Base-by-base conservation (phyloP, 2,329 filamentous ascomycete genomes). In the Aspergillus piperis region DNA sequence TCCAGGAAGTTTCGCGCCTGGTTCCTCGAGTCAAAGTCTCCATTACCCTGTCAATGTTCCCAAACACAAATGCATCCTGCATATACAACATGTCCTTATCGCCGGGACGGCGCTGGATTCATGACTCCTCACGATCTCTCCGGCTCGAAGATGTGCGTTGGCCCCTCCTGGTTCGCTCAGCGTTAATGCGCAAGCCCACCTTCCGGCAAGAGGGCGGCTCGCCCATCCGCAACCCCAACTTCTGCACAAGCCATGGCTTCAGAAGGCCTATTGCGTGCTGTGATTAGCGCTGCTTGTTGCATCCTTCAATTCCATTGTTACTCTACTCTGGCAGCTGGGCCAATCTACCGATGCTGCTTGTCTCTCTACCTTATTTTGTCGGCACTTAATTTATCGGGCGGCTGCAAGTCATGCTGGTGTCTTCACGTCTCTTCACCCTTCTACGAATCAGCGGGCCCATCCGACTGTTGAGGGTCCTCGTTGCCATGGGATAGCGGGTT, bases 151-250 rank as follows among this genome's bases (percentile, higher is more conserved):
- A 48, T 19, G 52, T 41, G 32, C 38, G 53, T 56, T 36, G 39
- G 56, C 38, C 54, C 48, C 49, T 64, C 56, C 47, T 64, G 63
- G 60, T 68, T 68, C 58, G 61, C 57, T 53, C 54, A 56, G 54
- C 49, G 53, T 63, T 64, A 59, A 63, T 61, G 65, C 67, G 61
- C 58, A 57, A 60, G 53, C 60, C 57, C 52, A 54, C 60, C 58
- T 44, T 44, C 48, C 32, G 15, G 62, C 49, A 58, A 59, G 49
- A 42, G 58, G 63, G 65, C 65, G 62, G 62, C 59, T 63, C 62
- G 62, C 58, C 52, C 61, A 55, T 25, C 32, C 44, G 54, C 49
- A 54, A 61, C 50, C 30, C 44, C 48, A 53, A 32, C 30, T 48
- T 51, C 23, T 38, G 50, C 32, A 52, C 50, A 23, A 59, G 47